Evolutionary conservation across 352 stramenopile genomes (phyloP).

Genomic region (Pythium coloratum): DNA sequence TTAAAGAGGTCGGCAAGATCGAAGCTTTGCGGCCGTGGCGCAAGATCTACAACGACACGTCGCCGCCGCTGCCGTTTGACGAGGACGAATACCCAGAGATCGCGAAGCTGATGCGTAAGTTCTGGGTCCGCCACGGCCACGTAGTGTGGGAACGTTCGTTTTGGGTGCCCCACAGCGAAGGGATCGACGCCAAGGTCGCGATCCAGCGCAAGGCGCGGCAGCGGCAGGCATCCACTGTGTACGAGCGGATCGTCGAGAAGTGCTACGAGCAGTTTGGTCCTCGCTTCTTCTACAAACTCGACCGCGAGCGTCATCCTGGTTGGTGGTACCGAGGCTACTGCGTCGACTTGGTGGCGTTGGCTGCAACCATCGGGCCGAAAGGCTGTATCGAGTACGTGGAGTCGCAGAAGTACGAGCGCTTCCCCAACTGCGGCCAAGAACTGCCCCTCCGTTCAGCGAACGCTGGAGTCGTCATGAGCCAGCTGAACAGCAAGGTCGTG

Average conservation of each 20-base stretch:
- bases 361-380: constrained; percentile 25
- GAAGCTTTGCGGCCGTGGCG: constrained; percentile 41
- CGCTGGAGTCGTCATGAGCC: constrained; percentile 19
- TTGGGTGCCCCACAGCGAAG: constrained; percentile 33
- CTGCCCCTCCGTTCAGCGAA: constrained; percentile 41
- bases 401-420: constrained; percentile 33
- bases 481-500: background rate
- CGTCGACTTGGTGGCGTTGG: constrained; percentile 27
- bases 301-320: constrained; percentile 40
- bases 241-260: constrained; percentile 34
- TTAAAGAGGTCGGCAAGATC: constrained; percentile 13
- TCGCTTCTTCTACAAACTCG: constrained; percentile 47
- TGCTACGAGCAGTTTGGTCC: constrained; percentile 37
- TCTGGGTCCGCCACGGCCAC: constrained; percentile 39
- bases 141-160: constrained; percentile 62
- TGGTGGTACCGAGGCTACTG: constrained; percentile 55
- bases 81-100: constrained; percentile 23
- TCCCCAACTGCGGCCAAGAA: constrained; percentile 44
- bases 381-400: constrained; percentile 41
- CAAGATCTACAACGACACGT: constrained; percentile 25
- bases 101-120: constrained; percentile 29
- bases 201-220: constrained; percentile 36
- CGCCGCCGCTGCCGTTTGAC: constrained; percentile 42
- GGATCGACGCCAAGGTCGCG: constrained; percentile 16
- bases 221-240: constrained; percentile 32